These are phyloP conservation scores for Triglochin maritima DNA, from an alignment of 106 monocot genomes.

Conservation along the genomic window DNA sequence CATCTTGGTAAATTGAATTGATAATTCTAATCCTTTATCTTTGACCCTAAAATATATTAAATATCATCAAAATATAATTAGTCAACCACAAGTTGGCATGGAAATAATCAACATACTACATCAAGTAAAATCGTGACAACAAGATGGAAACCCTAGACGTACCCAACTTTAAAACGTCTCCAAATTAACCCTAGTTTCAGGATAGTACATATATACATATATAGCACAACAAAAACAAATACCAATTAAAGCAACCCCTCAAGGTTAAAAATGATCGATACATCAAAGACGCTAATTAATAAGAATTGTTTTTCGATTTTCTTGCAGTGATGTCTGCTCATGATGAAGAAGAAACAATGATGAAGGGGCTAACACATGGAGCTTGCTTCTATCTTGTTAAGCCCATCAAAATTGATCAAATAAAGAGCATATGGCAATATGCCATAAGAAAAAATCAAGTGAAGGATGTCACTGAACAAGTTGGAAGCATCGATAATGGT, in stretches of 20 bases:
- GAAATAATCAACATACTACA: no score
- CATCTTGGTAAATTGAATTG: no score
- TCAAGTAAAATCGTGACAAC: no score
- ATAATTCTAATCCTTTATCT: no score
- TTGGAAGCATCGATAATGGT: not conserved
- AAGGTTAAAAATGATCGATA: not conserved
- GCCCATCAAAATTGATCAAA: not conserved
- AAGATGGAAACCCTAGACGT: no score
- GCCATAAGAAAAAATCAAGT: not conserved
- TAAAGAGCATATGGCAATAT: slow-evolving; percentile 10
- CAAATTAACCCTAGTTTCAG: no score
- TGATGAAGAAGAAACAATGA: slow-evolving; percentile 1
- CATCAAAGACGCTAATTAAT: not conserved
- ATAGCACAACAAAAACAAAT: no score
- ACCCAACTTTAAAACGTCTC: no score
- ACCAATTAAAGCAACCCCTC: not conserved
- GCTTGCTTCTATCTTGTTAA: slow-evolving; percentile 10
- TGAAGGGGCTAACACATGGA: slow-evolving; percentile 4
- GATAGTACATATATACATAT: no score
- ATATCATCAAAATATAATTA: no score
- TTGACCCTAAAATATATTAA: not conserved
- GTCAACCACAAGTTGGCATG: no score
- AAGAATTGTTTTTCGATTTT: not conserved
- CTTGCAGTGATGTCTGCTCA: slow-evolving; percentile 13
- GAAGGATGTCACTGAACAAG: not conserved